These are phyloP conservation scores for Colletotrichum aenigma DNA, from an alignment of 2,329 filamentous ascomycete genomes.

Conservation along the genomic window DNA sequence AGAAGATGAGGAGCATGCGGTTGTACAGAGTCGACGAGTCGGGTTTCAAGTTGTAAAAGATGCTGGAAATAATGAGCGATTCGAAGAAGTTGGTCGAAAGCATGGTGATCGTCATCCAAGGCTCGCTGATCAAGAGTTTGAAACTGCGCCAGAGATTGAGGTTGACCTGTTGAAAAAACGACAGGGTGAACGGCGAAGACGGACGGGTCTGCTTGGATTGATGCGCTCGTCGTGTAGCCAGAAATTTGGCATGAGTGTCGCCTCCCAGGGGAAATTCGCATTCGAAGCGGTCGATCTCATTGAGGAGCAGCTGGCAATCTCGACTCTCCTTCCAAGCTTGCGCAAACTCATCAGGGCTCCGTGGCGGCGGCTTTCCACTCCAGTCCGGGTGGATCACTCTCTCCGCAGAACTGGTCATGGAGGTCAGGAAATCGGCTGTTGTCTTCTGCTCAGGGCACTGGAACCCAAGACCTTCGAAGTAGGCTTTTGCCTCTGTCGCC, in stretches of 20 bases:
- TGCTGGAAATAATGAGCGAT: conserved; percentile 55
- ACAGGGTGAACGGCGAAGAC: conserved; percentile 54
- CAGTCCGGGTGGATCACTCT: conserved; percentile 19
- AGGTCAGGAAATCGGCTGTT: conserved; percentile 76
- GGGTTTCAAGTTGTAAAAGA: conserved; percentile 51
- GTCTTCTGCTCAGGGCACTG: conserved; percentile 61
- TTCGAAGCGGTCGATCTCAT: conserved; percentile 5
- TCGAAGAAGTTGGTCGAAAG: conserved; percentile 50
- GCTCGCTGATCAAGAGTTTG: conserved; percentile 43
- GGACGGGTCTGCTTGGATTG: conserved; percentile 28
- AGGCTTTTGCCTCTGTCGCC: conserved; percentile 63
- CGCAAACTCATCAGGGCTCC: conserved; percentile 11
- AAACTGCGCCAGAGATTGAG: conserved; percentile 46
- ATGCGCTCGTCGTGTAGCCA: not conserved
- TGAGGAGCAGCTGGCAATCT: not conserved
- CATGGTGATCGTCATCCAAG: conserved; percentile 39
- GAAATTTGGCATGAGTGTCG: not conserved
- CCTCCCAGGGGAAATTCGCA: conserved; percentile 1
- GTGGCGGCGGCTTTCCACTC: not conserved
- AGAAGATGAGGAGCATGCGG: conserved; percentile 53
- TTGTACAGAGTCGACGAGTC: conserved; percentile 48
- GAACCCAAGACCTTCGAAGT: conserved; percentile 71
- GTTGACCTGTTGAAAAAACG: conserved; percentile 47
- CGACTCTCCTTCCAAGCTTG: conserved; percentile 1
- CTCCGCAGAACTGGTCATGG: conserved; percentile 42